Evolutionary conservation across 768 basidiomycete genomes (phyloP), one percentile per base, ranked within the genome.

Genomic region (Pisolithus orientalis): DNA sequence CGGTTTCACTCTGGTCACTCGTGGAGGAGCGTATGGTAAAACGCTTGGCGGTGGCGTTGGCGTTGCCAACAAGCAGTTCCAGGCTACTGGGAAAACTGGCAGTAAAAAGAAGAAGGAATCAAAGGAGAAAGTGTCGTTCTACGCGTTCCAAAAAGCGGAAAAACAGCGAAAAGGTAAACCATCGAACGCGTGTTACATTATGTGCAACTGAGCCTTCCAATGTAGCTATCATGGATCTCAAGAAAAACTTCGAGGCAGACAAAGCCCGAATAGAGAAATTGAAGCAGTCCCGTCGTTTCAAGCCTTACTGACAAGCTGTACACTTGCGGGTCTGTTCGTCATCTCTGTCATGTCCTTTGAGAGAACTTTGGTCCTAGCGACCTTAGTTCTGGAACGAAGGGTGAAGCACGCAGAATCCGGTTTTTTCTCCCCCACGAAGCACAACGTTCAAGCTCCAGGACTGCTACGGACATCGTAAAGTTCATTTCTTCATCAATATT

Each of bases 1-100:
- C 55, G 94, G 94, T 2, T 97, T 95, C 66, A 95, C 92, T 10
- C 80, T 97, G 11, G 94, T 97, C 34, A 89, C 86, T n/a, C 78
- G 94, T 37, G 90, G 92, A 5, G 94, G 94, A 11, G 85, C 87
- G 21, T 94, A 94, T 60, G 93, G 94, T 5, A 77, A 90, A 63
- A 90, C 90, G 1, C 72, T 93, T 5, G 93, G 93, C 28, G 91
- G 92, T 13, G 92, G 90, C 1, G 76, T 80, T 34, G 76, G 73
- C 1, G 78, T 85, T 7, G 82, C 81, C 9, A 79, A 73, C 65
- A 89, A 87, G 66, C 70, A 72, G 61, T 84, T 74, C 58, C 69
- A 75, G 60, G 65, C 56, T 14, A 66, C 63, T 0, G 70, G 67
- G 47, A 58, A 48, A 61, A 70, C 56, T 34, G 65, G 69, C 43